Evolutionary conservation across 2,329 filamentous ascomycete genomes (phyloP), one percentile per base, ranked within the genome.

Genomic region (Cercospora sp.): DNA sequence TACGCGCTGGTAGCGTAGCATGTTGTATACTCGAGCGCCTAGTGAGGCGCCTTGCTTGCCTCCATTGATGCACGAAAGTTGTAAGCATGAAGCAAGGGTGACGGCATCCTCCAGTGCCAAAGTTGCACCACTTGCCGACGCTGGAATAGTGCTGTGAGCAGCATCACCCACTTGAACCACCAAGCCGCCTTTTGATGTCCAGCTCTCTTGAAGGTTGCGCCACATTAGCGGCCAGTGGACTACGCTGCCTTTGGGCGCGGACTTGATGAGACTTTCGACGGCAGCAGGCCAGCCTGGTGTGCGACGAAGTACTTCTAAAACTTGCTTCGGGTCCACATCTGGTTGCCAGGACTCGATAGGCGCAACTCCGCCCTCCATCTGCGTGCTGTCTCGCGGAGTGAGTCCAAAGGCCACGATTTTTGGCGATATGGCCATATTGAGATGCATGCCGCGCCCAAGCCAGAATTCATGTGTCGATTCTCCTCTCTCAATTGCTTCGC

Each of bases 221-320:
- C 82, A 84, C 18, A 84, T 77, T 2, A 85, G 79, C 68, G 82
- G 80, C 68, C 82, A 85, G 76, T 84, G 82, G 69, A 85, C 80
- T 60, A 85, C 82, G 26, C 81, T 83, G 59, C 83, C 80, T 12
- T 77, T 74, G 16, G 82, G 82, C 8, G 82, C 83, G 66, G 74
- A 75, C 37, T 80, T 78, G 40, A 84, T 80, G 16, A 84, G 79
- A 13, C 80, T 76, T 69, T 82, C 80, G 78, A 84, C 82, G 66
- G 82, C 81, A 2, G 79, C 79, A 5, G 80, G 80, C 81, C 82
- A 83, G 59, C 81, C 53, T n/a, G 80, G 66, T 77, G 76, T 66
- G 80, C 79, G 3, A 80, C 81, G 1, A 80, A 78, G 74, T 81
- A 80, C 21, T 81, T 80, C 71, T 12, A 84, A 74, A 1, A 84